These are phyloP conservation scores for Ampelocalamus luodianensis DNA, from an alignment of 176 grass and related monocot species.

Conservation along the genomic window DNA sequence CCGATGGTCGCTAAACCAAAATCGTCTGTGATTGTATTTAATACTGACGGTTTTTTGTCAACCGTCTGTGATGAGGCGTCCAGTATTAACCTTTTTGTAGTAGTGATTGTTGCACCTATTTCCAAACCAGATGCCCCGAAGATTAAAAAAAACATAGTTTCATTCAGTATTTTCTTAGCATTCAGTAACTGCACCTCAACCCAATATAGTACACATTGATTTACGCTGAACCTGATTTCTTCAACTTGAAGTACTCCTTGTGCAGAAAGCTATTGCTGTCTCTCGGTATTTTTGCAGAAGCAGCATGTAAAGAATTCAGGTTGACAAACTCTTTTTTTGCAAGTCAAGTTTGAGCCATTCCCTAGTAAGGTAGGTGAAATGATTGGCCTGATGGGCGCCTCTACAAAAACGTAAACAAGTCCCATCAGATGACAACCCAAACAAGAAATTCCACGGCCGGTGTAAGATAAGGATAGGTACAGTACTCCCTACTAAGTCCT, in stretches of 20 bases:
- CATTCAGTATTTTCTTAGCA: not conserved
- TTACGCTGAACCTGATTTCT: not conserved
- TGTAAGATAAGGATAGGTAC: slow-evolving; percentile 49
- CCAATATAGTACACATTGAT: not conserved
- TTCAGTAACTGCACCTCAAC: not conserved
- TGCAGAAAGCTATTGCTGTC: not conserved
- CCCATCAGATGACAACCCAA: slow-evolving; percentile 42
- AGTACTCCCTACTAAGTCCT: not conserved
- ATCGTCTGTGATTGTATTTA: too few species aligned
- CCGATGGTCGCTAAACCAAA: too few species aligned
- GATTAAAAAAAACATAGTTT: not conserved
- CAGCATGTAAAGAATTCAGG: slow-evolving; percentile 4
- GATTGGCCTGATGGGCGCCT: slow-evolving; percentile 35
- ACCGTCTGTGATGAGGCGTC: too few species aligned
- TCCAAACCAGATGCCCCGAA: not conserved
- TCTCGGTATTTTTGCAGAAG: slow-evolving; percentile 27
- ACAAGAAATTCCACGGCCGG: slow-evolving; percentile 48
- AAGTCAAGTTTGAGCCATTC: slow-evolving; percentile 53
- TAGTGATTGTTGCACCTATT: too few species aligned
- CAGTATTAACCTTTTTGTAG: too few species aligned
- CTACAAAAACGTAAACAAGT: slow-evolving; percentile 38
- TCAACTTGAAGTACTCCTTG: not conserved
- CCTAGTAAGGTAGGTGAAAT: slow-evolving; percentile 38
- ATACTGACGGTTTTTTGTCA: too few species aligned
- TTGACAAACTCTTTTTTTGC: slow-evolving; percentile 18